Evolutionary conservation across 1,284 basidiomycete genomes (phyloP).

Genomic region (Violaceomyces palustris): DNA sequence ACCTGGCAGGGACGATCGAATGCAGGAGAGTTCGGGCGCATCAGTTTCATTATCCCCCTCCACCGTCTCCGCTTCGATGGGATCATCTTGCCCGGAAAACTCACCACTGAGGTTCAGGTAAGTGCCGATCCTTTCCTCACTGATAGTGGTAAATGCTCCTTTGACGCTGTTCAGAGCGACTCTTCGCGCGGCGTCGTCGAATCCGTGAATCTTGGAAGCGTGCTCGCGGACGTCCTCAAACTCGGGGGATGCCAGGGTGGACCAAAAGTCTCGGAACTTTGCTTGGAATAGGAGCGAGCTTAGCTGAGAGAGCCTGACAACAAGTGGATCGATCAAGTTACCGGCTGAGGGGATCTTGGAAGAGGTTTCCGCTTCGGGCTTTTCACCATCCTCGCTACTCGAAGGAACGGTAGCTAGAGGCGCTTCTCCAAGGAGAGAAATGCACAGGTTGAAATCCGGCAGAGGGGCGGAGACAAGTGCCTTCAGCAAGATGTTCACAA

Average conservation of each 20-base stretch:
- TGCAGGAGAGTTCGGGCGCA: no score
- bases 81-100: no score
- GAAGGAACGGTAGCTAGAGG: constrained; percentile 17
- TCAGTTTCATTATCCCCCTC: no score
- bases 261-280: constrained; percentile 86
- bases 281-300: constrained; percentile 76
- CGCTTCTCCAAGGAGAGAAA: constrained; percentile 75
- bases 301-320: constrained; percentile 70
- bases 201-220: constrained; percentile 72
- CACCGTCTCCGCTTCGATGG: no score
- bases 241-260: constrained; percentile 54
- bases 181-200: constrained; percentile 71
- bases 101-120: constrained; percentile 72
- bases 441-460: constrained; percentile 82
- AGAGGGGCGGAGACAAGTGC: constrained; percentile 75
- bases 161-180: constrained; percentile 72
- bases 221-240: constrained; percentile 75
- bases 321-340: constrained; percentile 56
- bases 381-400: constrained; percentile 25
- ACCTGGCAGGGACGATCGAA: constrained; percentile 52
- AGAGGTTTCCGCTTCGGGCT: no score
- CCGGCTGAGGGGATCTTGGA: constrained; percentile 54
- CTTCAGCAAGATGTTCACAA: constrained; percentile 90
- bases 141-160: constrained; percentile 72
- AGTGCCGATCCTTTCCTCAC: constrained; percentile 63